Percentiles rank a stretch among this genome's conserved stretches.
Evolutionary conservation across 2,329 filamentous ascomycete genomes (phyloP).

Genomic region (Sarocladiaceae sp.): DNA sequence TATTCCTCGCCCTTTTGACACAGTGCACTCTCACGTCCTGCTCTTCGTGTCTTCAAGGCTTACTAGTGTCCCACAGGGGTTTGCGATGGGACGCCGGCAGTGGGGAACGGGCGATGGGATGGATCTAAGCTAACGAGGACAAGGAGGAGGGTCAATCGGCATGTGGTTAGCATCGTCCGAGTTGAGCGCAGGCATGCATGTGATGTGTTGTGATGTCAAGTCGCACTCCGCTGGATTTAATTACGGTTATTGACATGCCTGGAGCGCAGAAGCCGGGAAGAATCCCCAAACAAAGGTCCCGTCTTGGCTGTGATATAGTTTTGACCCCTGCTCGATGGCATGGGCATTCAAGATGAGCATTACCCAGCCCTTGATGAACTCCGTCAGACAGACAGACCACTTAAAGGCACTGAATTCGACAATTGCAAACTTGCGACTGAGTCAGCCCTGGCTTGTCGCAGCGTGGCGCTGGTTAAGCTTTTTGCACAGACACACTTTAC

Average conservation of each 20-base stretch:
- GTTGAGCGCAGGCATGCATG: background rate
- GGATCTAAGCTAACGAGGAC: background rate
- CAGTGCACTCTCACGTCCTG: too few relatives aligned
- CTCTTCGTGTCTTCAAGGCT: background rate
- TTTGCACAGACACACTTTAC: background rate
- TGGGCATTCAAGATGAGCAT: too few relatives aligned
- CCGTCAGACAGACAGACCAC: too few relatives aligned
- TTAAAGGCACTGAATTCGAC: background rate
- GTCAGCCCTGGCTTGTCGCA: background rate
- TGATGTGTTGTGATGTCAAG: too few relatives aligned
- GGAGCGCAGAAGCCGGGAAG: too few relatives aligned
- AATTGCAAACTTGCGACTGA: background rate
- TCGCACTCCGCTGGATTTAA: too few relatives aligned
- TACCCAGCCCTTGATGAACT: too few relatives aligned
- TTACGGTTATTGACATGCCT: too few relatives aligned
- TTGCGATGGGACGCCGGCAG: background rate
- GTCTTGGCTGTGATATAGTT: too few relatives aligned
- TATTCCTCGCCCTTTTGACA: too few relatives aligned
- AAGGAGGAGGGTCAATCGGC: conserved; percentile 1
- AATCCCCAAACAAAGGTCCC: too few relatives aligned
- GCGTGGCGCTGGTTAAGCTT: conserved; percentile 9
- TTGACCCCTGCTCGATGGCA: too few relatives aligned
- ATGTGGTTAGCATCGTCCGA: conserved; percentile 9
- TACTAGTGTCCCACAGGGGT: background rate
- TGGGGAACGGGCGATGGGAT: background rate